A percentile compares a stretch with the other conserved stretches of the same genome.
phyloP scores from a whole-genome alignment of 345 rosid genomes.

The Viola odorata region DNA sequence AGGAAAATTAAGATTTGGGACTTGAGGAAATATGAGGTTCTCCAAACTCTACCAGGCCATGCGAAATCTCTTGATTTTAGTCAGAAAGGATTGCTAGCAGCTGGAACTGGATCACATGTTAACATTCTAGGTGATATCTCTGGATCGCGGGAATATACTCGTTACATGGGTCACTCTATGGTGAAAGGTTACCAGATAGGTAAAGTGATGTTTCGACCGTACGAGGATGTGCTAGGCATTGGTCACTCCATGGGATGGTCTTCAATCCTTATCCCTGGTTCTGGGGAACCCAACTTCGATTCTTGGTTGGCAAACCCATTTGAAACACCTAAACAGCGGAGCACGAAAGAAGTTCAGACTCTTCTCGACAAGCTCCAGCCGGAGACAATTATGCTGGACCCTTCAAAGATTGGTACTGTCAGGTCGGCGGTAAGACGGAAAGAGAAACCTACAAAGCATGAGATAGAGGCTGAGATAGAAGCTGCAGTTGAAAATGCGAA shows the following conservation, averaged over 20 bases:
- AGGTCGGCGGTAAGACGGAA: conserved; percentile 39
- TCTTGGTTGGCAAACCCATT: conserved; percentile 91
- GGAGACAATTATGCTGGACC: conserved; percentile 82
- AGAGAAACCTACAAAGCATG: conserved; percentile 54
- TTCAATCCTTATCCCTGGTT: conserved; percentile 76
- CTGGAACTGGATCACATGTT: conserved; percentile 64
- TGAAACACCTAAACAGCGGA: conserved; percentile 76
- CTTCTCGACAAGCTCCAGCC: conserved; percentile 96
- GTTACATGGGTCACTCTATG: conserved; percentile 73
- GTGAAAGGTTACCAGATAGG: conserved; percentile 76
- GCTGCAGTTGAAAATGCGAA: conserved; percentile 56
- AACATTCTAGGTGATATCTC: conserved; percentile 48
- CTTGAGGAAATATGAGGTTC: conserved; percentile 68
- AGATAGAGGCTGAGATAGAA: conserved; percentile 59
- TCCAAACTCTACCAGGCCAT: conserved; percentile 63
- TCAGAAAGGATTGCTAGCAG: conserved; percentile 87
- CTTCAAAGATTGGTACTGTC: conserved; percentile 78
- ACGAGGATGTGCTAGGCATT: conserved; percentile 76
- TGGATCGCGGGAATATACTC: conserved; percentile 48
- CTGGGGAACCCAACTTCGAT: conserved; percentile 95
- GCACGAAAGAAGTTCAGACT: conserved; percentile 75
- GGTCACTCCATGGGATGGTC: conserved; percentile 98
- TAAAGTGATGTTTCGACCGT: conserved; percentile 69
- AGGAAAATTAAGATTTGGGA: conserved; percentile 86
- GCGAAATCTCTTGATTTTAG: conserved; percentile 78